These are phyloP conservation scores for Neospermospora avenae DNA, from an alignment of 2,329 filamentous ascomycete genomes.

Conservation along the genomic window DNA sequence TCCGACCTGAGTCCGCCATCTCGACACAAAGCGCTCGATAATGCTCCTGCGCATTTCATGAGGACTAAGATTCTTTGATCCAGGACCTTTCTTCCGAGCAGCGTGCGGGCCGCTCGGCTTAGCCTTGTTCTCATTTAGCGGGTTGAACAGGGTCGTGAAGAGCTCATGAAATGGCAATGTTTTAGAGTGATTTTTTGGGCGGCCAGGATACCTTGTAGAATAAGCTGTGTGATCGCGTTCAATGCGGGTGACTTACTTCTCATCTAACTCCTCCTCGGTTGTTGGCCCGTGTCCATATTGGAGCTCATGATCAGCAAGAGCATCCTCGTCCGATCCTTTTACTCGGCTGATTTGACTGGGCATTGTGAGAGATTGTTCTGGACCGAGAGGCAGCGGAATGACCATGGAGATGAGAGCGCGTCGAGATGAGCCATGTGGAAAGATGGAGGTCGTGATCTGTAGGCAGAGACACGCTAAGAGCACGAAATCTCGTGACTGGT, in stretches of 20 bases:
- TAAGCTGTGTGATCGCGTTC: not conserved
- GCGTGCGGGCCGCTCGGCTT: constrained; percentile 48
- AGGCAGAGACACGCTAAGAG: not conserved
- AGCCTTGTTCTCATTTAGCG: constrained; percentile 66
- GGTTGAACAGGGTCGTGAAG: constrained; percentile 76
- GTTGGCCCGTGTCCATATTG: constrained; percentile 45
- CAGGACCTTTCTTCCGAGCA: constrained; percentile 58
- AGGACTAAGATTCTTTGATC: constrained; percentile 57
- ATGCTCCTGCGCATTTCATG: constrained; percentile 77
- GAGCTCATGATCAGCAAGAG: constrained; percentile 41
- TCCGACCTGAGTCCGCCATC: constrained; percentile 86
- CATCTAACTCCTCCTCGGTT: constrained; percentile 28
- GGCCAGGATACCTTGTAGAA: constrained; percentile 66
- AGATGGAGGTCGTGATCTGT: not conserved
- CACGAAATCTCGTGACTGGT: not conserved
- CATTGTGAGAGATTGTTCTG: not conserved
- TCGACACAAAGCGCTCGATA: constrained; percentile 79
- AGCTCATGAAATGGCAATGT: constrained; percentile 83
- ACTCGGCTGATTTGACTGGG: constrained; percentile 1
- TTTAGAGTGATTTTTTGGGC: constrained; percentile 74
- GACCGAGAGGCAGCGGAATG: not conserved
- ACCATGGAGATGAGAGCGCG: too few relatives aligned
- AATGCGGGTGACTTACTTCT: constrained; percentile 21
- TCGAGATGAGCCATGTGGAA: not conserved
- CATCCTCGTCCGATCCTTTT: constrained; percentile 24